phyloP scores from a whole-genome alignment of 1,284 basidiomycete genomes.

The Tilletia setariae region DNA sequence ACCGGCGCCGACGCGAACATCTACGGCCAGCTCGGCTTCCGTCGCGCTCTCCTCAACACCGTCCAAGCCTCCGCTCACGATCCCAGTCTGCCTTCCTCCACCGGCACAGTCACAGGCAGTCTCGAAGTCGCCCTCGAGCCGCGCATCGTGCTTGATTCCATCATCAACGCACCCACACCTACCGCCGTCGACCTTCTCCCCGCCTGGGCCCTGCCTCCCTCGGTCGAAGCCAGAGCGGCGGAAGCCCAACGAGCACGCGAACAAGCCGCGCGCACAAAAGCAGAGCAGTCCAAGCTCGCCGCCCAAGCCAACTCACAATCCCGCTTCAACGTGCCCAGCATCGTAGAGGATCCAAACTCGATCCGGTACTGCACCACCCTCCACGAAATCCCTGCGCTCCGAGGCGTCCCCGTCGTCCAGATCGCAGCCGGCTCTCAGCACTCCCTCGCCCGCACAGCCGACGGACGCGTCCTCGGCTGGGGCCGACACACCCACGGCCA shows the following conservation, averaged over 20 bases:
- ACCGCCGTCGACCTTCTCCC: conserved; percentile 17
- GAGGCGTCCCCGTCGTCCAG: conserved; percentile 66
- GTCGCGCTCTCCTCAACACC: conserved; percentile 56
- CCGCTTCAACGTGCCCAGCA: conserved; percentile 58
- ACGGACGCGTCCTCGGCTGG: conserved; percentile 69
- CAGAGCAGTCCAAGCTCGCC: not conserved
- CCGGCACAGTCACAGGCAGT: conserved; percentile 30
- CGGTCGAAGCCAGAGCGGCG: conserved; percentile 14
- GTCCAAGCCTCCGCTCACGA: not conserved
- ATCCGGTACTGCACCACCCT: conserved; percentile 71
- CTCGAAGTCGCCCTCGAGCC: conserved; percentile 57
- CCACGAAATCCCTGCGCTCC: conserved; percentile 75
- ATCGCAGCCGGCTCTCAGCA: conserved; percentile 71
- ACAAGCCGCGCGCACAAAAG: not conserved
- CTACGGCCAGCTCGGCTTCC: conserved; percentile 74
- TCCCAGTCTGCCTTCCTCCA: not conserved
- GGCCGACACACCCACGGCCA: conserved; percentile 61
- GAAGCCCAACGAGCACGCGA: not conserved
- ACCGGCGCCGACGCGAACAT: conserved; percentile 74
- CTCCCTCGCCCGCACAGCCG: conserved; percentile 63
- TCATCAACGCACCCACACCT: not conserved
- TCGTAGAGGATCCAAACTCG: conserved; percentile 15
- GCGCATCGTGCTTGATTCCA: conserved; percentile 31
- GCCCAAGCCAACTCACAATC: not conserved
- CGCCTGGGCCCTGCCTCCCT: conserved; percentile 23